phyloP scores from a whole-genome alignment of 129 eudicot genomes.

The Flaveria trinervia region DNA sequence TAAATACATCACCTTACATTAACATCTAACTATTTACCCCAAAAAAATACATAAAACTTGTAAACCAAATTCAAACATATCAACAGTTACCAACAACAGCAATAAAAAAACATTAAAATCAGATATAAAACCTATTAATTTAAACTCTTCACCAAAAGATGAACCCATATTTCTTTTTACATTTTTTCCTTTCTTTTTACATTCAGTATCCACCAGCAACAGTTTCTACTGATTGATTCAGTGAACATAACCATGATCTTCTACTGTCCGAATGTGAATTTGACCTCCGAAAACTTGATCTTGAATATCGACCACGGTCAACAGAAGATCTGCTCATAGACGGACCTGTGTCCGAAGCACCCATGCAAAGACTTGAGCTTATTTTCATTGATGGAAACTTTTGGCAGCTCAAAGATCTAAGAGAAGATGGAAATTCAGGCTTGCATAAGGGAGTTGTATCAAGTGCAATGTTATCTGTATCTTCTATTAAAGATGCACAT shows the following conservation, averaged over 20 bases:
- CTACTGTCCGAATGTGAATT: conserved; percentile 53
- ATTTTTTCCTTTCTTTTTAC: background rate
- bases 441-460: conserved; percentile 61
- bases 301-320: conserved; percentile 36
- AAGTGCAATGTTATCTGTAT: conserved; percentile 26
- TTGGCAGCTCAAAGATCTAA: conserved; percentile 77
- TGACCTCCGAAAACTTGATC: conserved; percentile 59
- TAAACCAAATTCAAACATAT: background rate
- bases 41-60: background rate
- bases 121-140: background rate
- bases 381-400: conserved; percentile 59
- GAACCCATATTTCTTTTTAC: background rate
- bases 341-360: conserved; percentile 50
- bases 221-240: conserved; percentile 57
- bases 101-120: background rate
- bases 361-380: conserved; percentile 63
- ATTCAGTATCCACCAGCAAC: conserved; percentile 41
- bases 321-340: conserved; percentile 35
- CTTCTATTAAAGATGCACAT: conserved; percentile 45
- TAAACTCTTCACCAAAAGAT: conserved; percentile 1
- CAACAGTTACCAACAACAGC: background rate
- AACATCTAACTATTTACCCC: background rate
- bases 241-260: conserved; percentile 77
- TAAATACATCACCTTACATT: background rate
- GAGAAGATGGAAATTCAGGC: conserved; percentile 49